Base-by-base conservation (phyloP, 1,284 basidiomycete species). In the Ceratorhiza oryzae-sativae region DNA sequence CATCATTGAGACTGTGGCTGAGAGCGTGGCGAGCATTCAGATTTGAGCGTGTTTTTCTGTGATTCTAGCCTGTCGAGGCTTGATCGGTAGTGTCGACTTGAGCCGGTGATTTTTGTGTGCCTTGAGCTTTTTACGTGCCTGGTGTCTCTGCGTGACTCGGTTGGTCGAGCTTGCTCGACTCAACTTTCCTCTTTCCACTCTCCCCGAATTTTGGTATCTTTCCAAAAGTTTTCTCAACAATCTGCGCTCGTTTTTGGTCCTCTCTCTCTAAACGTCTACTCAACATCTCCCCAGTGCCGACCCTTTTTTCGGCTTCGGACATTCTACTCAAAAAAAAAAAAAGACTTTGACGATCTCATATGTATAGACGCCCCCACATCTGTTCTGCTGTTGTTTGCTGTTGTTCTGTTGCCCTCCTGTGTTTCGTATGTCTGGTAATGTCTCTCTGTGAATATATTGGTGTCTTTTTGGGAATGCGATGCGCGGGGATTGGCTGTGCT, bases 371-470 rank as follows among this genome's bases (percentile, higher is more conserved):
- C 15, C 58, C 18, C 36, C 23, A 23, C 41, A 25, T 18, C 34
- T 39, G n/a, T 56, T 20, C 8, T 55, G 32, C 53, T 23, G 45
- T 51, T 41, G 20, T 27, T 51, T 10, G 32, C 27, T 53, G 49
- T 56, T 45, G 53, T 53, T 56, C 27, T 68, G 34, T n/a, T 58
- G 36, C 4, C 46, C n/a, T n/a, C n/a, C 39, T 60, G 65, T 68
- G 65, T 56, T 68, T 68, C 65, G 65, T 68, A 68, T 68, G 65
- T 68, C 65, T 68, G 53, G 41, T 68, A 68, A 68, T 68, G 18
- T 56, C 46, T 27, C 41, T 56, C 30, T 41, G 51, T 67, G 36
- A 68, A 68, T 68, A 39, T n/a, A 68, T 55, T 32, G 34, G 51
- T 56, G 23, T 34, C 42, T 32, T 59, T 41, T 12, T 23, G 15